Evolutionary conservation across 805 yeast species (phyloP).

Genomic region (Cyberlindnera americana): DNA sequence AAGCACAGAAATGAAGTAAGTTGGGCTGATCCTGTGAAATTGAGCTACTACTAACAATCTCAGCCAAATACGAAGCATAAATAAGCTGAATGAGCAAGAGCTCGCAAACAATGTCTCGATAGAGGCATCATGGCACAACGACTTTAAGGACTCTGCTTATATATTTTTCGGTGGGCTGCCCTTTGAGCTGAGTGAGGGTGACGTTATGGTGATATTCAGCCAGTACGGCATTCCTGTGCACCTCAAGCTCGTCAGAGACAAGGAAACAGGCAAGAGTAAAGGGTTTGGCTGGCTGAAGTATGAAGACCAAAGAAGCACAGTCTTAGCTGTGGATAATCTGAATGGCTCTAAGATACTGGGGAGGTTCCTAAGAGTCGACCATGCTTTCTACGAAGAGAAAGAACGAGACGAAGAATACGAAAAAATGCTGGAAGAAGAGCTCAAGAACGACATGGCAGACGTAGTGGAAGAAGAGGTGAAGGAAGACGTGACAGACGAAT

Average conservation of each 20-base stretch:
- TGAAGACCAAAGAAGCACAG: constrained; percentile 74
- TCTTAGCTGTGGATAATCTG: constrained; percentile 84
- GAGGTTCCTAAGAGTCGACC: constrained; percentile 60
- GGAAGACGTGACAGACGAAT: constrained; percentile 17
- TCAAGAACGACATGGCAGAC: constrained; percentile 29
- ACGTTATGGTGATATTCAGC: constrained; percentile 72
- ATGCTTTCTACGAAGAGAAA: constrained; percentile 56
- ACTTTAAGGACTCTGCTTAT: constrained; percentile 72
- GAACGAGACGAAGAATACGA: constrained; percentile 49
- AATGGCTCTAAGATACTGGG: constrained; percentile 63
- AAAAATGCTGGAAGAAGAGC: constrained; percentile 31
- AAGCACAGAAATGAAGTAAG: constrained; percentile 6
- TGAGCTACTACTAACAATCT: not conserved
- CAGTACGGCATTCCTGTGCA: constrained; percentile 88
- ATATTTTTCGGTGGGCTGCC: constrained; percentile 75
- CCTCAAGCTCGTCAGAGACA: constrained; percentile 64
- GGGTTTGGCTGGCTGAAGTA: constrained; percentile 84
- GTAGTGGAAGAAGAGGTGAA: constrained; percentile 3
- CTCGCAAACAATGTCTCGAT: constrained; percentile 54
- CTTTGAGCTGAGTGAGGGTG: constrained; percentile 63
- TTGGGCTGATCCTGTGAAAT: not conserved
- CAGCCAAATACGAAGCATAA: constrained; percentile 32
- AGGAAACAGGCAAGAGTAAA: constrained; percentile 56
- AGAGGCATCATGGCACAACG: constrained; percentile 86
- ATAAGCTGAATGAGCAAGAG: constrained; percentile 63